Evolutionary conservation across 805 yeast species (phyloP).

Genomic region (Yamadazyma scolyti): DNA sequence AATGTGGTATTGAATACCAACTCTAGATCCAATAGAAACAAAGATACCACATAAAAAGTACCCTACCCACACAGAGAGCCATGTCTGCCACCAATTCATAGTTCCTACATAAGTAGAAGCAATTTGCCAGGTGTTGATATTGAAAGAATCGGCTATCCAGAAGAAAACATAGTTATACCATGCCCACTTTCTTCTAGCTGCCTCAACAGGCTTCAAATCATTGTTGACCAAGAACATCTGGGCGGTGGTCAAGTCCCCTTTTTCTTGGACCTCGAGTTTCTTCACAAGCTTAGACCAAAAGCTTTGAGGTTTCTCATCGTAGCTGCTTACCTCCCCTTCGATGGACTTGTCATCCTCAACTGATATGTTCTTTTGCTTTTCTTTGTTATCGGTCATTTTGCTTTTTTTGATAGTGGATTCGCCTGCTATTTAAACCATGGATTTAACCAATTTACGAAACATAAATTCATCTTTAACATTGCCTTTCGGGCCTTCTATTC

Average conservation of each 20-base stretch:
- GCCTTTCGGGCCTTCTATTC: too few relatives aligned
- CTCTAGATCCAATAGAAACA: slow-evolving; percentile 67
- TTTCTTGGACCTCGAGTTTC: slow-evolving; percentile 28
- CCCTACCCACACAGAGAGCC: slow-evolving; percentile 88
- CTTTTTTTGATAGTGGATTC: too few relatives aligned
- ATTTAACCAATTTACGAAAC: too few relatives aligned
- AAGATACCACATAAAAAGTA: slow-evolving; percentile 67
- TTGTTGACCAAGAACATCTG: slow-evolving; percentile 69
- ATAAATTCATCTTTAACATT: too few relatives aligned
- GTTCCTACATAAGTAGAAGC: slow-evolving; percentile 77
- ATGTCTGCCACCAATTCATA: slow-evolving; percentile 86
- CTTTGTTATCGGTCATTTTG: too few relatives aligned
- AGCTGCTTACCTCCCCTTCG: slow-evolving; percentile 10
- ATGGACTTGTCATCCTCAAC: slow-evolving; percentile 8
- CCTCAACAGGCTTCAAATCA: slow-evolving; percentile 79
- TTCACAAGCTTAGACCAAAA: slow-evolving; percentile 10
- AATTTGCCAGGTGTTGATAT: slow-evolving; percentile 87
- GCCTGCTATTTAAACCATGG: too few relatives aligned
- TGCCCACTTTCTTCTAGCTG: slow-evolving; percentile 72
- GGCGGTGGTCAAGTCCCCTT: slow-evolving; percentile 44
- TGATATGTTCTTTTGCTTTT: background rate
- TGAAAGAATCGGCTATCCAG: slow-evolving; percentile 89
- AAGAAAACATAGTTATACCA: slow-evolving; percentile 78
- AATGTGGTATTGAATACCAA: slow-evolving; percentile 77
- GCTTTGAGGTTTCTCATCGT: slow-evolving; percentile 7